Evolutionary conservation across 176 grass and related monocot genomes (phyloP).

Genomic region (Themeda triandra): DNA sequence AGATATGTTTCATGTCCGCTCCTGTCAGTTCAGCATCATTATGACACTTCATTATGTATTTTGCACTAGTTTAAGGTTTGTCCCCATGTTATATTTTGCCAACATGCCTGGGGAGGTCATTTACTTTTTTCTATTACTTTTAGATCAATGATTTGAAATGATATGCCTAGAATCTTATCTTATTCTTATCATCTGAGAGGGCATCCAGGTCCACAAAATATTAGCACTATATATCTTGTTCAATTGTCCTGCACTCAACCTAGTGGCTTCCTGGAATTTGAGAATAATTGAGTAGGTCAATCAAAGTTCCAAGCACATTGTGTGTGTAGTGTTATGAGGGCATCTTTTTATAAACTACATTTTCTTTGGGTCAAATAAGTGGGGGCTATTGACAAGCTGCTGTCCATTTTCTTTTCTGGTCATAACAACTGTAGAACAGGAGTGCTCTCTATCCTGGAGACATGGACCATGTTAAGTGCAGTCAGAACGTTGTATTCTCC

Average conservation of each 20-base stretch:
- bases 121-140: not conserved
- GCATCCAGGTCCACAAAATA: not conserved
- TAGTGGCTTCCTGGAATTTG: not conserved
- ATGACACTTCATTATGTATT: not conserved
- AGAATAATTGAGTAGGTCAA: not conserved
- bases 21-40: not conserved
- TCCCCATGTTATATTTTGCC: not conserved
- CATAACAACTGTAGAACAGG: not conserved
- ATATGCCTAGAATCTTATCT: slow-evolving; percentile 17
- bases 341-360: not conserved
- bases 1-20: not conserved
- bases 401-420: not conserved
- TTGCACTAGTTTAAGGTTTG: not conserved
- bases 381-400: not conserved
- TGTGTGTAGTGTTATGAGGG: not conserved
- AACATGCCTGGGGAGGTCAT: not conserved
- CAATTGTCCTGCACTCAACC: not conserved
- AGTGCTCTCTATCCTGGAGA: not conserved
- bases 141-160: not conserved
- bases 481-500: not conserved
- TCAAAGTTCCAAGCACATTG: not conserved
- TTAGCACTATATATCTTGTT: not conserved
- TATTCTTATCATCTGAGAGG: slow-evolving; percentile 30
- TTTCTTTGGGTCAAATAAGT: not conserved
- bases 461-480: too few species aligned